phyloP scores from a whole-genome alignment of 2,329 filamentous ascomycete genomes.

The Pseudogymnoascus sp. region DNA sequence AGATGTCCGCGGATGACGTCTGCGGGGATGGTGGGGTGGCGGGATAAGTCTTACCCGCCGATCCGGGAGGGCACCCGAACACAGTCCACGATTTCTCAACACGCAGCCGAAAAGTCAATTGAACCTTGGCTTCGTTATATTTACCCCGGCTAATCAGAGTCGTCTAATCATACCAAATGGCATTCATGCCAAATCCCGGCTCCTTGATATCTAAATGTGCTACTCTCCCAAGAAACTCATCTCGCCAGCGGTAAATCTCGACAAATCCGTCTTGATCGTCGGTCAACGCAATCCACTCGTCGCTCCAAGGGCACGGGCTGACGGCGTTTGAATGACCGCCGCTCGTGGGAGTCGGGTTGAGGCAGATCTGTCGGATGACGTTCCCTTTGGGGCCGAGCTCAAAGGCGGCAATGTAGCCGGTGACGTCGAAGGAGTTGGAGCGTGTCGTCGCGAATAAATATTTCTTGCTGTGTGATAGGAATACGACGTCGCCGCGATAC shows the following conservation, averaged over 20 bases:
- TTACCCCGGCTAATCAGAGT: background rate
- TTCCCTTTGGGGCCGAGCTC: constrained; percentile 59
- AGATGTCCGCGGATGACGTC: background rate
- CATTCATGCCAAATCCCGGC: constrained; percentile 92
- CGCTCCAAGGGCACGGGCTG: constrained; percentile 72
- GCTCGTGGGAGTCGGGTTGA: constrained; percentile 79
- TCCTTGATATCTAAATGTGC: constrained; percentile 71
- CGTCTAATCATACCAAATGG: constrained; percentile 80
- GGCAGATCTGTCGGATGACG: constrained; percentile 69
- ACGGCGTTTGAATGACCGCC: constrained; percentile 86
- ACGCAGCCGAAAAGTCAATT: background rate
- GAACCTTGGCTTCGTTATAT: background rate
- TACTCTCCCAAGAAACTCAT: constrained; percentile 71
- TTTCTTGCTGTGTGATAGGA: constrained; percentile 57
- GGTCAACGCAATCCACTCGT: constrained; percentile 84
- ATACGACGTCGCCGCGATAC: constrained; percentile 82
- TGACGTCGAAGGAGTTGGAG: constrained; percentile 65
- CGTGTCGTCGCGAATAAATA: constrained; percentile 83
- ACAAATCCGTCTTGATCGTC: constrained; percentile 83
- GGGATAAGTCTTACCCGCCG: background rate
- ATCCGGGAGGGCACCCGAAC: background rate
- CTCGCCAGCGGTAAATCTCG: constrained; percentile 77
- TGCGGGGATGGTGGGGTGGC: background rate
- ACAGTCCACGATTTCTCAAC: too few species aligned
- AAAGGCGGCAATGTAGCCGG: constrained; percentile 79